phyloP scores from a whole-genome alignment of 2,329 filamentous ascomycete genomes.

The Daldinia eschscholtzii region DNA sequence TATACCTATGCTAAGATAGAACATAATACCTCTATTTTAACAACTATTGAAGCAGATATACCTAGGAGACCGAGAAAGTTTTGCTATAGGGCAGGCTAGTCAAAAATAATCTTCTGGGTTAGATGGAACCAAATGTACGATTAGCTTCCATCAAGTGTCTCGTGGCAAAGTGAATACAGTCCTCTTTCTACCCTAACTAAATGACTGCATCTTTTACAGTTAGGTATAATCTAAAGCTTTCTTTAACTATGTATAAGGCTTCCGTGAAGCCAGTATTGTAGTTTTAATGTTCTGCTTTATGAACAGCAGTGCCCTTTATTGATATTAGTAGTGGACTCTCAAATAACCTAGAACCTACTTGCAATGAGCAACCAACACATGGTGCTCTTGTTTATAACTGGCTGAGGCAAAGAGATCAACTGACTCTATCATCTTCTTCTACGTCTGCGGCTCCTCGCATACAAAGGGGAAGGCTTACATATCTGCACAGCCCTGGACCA shows the following conservation, averaged over 20 bases:
- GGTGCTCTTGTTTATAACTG: neutral
- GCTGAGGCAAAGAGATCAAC: conserved; percentile 12
- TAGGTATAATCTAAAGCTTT: neutral
- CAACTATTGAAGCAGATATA: too few relatives aligned
- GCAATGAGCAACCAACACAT: neutral
- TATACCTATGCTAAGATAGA: too few relatives aligned
- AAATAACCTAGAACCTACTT: neutral
- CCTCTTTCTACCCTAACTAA: neutral
- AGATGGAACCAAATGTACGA: neutral
- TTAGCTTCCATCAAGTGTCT: neutral
- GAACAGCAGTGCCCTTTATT: neutral
- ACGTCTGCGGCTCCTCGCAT: conserved; percentile 6
- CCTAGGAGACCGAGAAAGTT: neutral
- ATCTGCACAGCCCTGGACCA: conserved; percentile 4
- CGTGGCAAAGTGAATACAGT: neutral
- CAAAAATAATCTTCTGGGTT: neutral
- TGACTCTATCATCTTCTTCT: conserved; percentile 1
- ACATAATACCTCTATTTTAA: too few relatives aligned
- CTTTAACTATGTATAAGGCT: neutral
- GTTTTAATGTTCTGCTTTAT: neutral
- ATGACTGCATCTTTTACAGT: neutral
- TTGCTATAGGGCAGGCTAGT: neutral
- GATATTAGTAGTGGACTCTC: neutral
- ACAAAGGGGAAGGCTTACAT: conserved; percentile 4
- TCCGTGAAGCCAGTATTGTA: neutral